Conservation (phyloP, 1,284 basidiomycete genomes). For the Tranzscheliella williamsii region DNA sequence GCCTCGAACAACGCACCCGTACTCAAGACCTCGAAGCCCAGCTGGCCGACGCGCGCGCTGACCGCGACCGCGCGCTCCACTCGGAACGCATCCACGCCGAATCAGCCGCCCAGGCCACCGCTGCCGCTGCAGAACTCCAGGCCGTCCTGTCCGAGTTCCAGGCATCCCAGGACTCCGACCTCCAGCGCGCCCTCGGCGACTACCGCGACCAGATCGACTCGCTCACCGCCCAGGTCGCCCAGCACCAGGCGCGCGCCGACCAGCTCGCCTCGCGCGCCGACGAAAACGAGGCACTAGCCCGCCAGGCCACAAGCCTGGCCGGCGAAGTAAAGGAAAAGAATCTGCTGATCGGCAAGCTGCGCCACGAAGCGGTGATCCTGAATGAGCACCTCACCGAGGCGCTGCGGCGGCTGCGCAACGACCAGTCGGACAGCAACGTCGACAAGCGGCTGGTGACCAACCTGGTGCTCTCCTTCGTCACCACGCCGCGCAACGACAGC, state of each 20-base stretch:
- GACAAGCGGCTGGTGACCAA: slow-evolving; percentile 92
- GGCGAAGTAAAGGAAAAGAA: slow-evolving; percentile 94
- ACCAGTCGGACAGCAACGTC: slow-evolving; percentile 83
- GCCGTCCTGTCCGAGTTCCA: slow-evolving; percentile 94
- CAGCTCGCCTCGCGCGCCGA: slow-evolving; percentile 70
- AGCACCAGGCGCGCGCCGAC: slow-evolving; percentile 81
- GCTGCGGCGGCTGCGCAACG: slow-evolving; percentile 83
- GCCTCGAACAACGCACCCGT: slow-evolving; percentile 34
- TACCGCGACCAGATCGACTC: slow-evolving; percentile 75
- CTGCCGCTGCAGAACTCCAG: slow-evolving; percentile 81
- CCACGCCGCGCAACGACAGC: slow-evolving; percentile 83
- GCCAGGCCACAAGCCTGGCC: slow-evolving; percentile 57
- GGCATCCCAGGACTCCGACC: slow-evolving; percentile 67
- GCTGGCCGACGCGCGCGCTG: slow-evolving; percentile 64
- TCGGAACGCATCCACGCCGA: slow-evolving; percentile 63
- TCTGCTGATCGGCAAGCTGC: slow-evolving; percentile 82
- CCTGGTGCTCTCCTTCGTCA: slow-evolving; percentile 87
- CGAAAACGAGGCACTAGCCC: neutral
- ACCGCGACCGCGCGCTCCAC: slow-evolving; percentile 59
- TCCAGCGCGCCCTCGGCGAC: slow-evolving; percentile 76
- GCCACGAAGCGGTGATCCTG: slow-evolving; percentile 80
- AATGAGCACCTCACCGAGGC: slow-evolving; percentile 98
- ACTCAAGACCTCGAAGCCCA: slow-evolving; percentile 68
- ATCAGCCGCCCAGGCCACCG: slow-evolving; percentile 72
- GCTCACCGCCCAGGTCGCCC: slow-evolving; percentile 74